These are phyloP conservation scores for Cryoendolithus antarcticus DNA, from an alignment of 2,329 filamentous ascomycete genomes.

Conservation along the genomic window DNA sequence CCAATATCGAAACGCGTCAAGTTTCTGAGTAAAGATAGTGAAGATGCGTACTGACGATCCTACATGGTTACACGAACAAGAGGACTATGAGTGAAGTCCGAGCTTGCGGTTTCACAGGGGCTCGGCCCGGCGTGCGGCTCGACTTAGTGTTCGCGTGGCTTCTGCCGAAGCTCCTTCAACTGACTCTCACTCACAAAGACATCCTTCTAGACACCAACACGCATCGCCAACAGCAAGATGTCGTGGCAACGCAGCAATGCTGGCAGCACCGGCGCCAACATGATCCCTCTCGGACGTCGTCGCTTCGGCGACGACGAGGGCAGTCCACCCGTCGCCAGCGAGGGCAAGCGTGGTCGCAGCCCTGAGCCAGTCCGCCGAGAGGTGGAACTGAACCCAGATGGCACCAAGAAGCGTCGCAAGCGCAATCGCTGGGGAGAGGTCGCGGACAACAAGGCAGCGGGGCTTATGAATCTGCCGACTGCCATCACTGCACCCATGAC, in stretches of 20 bases:
- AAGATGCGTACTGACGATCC: no score
- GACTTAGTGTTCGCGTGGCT: no score
- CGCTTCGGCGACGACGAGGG: constrained; percentile 58
- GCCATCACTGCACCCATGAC: constrained; percentile 98
- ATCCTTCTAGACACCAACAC: constrained; percentile 1
- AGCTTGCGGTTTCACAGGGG: no score
- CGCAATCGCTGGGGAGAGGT: constrained; percentile 97
- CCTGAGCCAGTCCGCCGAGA: constrained; percentile 37
- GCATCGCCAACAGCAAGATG: constrained; percentile 30
- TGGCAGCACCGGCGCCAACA: constrained; percentile 95
- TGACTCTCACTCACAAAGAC: background rate
- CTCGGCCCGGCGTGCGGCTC: no score
- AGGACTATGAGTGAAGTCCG: no score
- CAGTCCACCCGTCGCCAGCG: constrained; percentile 34
- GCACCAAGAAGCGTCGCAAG: constrained; percentile 86
- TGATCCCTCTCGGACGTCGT: constrained; percentile 80
- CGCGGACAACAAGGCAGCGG: constrained; percentile 95
- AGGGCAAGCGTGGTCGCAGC: constrained; percentile 78
- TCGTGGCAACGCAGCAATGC: constrained; percentile 49
- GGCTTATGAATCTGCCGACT: constrained; percentile 92
- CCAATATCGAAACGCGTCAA: no score
- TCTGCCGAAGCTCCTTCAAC: no score
- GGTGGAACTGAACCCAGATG: constrained; percentile 45
- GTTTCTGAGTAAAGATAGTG: no score
- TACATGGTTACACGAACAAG: no score